Evolutionary conservation across 305 asterid species (phyloP), one percentile per base, ranked within the genome.

Genomic region (Fraxinus floribunda): DNA sequence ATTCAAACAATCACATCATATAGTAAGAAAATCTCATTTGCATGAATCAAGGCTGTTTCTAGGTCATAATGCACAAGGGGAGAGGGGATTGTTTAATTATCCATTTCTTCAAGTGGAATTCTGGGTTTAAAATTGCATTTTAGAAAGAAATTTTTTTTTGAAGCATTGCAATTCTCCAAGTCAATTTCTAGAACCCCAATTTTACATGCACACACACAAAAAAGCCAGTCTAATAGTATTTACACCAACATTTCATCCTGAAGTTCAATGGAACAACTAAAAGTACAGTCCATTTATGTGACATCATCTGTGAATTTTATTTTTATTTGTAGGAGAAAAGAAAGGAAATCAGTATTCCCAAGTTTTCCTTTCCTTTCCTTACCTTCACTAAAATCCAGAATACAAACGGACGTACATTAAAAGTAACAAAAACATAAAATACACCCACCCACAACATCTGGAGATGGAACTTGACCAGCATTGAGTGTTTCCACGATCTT

Each of bases 391-490:
- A 72, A 35, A 55, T 29, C 30, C 75, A 68, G 75, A 68, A 64
- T 64, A 64, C 32, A 9, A 62, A 62, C 5, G 32, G 13, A 22
- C 34, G 4, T 22, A 66, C 26, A 16, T 10, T 13, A 68, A 44
- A 44, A 44, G 3, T 13, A 11, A 44, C 55, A 44, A 13, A 46
- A 46, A 46, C 6, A 46, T 46, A 46, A 46, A 30, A 44, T 26
- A 9, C 70, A 82, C 97, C 89, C 86, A 97, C 99, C 98, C 76
- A 94, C 98, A 66, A 94, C 98, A 82, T 96, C 98, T 71, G 83
- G 87, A 76, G 99, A 86, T 77, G 98, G 99, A 78, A 97, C 94
- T 79, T 93, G 76, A 62, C 90, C 99, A n/a, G 90, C 93, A 89
- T 94, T 93, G 78, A 96, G 97, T 20, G 90, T 85, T 29, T 91